Conservation (phyloP, 2,329 filamentous ascomycete genomes). For the Fusarium globosum region DNA sequence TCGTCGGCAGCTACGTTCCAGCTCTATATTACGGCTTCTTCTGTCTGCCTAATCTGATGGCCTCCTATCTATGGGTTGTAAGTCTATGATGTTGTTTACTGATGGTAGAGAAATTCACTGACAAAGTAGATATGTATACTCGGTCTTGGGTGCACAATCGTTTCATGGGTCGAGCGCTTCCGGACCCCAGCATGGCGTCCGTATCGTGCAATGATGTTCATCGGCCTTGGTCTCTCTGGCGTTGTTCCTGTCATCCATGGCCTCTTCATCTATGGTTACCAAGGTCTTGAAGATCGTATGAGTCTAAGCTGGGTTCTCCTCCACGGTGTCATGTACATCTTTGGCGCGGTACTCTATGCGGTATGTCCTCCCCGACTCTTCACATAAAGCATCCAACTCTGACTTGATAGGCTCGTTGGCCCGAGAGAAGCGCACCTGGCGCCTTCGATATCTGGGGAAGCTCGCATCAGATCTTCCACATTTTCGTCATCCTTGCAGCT, state of each 20-base stretch:
- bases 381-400: slow-evolving; percentile 4
- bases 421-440: slow-evolving; percentile 82
- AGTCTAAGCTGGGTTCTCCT: slow-evolving; percentile 83
- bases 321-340: slow-evolving; percentile 85
- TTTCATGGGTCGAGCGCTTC: slow-evolving; percentile 85
- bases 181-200: slow-evolving; percentile 85
- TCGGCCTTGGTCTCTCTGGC: slow-evolving; percentile 85
- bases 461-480: slow-evolving; percentile 96
- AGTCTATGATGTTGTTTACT: slow-evolving; percentile 44
- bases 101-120: slow-evolving; percentile 12
- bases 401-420: slow-evolving; percentile 74
- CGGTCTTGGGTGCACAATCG: slow-evolving; percentile 78
- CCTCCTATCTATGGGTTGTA: slow-evolving; percentile 80
- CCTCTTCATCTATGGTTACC: slow-evolving; percentile 72
- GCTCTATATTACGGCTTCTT: slow-evolving; percentile 89
- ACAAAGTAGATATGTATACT: slow-evolving; percentile 76
- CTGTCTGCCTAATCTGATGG: slow-evolving; percentile 73
- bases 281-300: slow-evolving; percentile 76
- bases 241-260: slow-evolving; percentile 87
- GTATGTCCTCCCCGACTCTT: slow-evolving; percentile 58
- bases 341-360: slow-evolving; percentile 88
- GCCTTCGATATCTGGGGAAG: slow-evolving; percentile 90
- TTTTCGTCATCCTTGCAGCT: slow-evolving; percentile 86
- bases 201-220: slow-evolving; percentile 89
- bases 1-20: slow-evolving; percentile 91